Base-by-base conservation (phyloP, 306 rosid genomes). In the Urtica urens region DNA sequence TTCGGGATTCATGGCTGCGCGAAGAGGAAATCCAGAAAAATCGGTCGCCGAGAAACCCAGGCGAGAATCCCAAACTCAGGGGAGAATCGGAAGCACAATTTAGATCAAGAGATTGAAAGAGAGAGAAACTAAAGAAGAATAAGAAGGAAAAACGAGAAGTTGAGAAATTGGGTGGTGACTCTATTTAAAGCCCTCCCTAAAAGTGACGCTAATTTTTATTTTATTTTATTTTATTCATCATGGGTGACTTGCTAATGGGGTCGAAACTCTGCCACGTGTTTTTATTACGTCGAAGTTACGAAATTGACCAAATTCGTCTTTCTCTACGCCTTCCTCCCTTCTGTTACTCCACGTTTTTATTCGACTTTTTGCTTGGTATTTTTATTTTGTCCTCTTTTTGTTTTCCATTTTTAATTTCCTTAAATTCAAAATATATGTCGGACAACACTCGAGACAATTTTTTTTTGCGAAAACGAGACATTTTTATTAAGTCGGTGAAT, bases 1-100 rank as follows among this genome's bases (percentile, higher is more conserved):
- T 71, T 90, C 97, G 59, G 97, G 95, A 76, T 80, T 90, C 97
- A 90, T 90, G 81, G 65, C 47, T 55, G 44, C 1, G 56, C 12
- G 53, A 47, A 62, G 68, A 23, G 6, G 38, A 46, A 66, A 47
- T 55, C 64, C 51, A 45, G 43, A 1, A 51, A 80, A 60, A 55
- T 19, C 6, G 49, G 23, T 19, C 10, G n/a, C 11, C 6, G 46
- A 27, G 50, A 11, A 6, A 33, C 2, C 7, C 20, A 29, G 51
- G 12, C 37, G 48, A 28, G 11, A 1, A 13, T 35, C 35, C 37
- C 2, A 40, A 13, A 55, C 8, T 21, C 64, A 72, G 79, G 74
- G 66, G 70, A 72, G 53, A 48, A 44, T 33, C 22, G 35, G 47
- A 34, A 16, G 23, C 40, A 24, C 40, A 20, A 22, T 1, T 28